phyloP scores from a whole-genome alignment of 805 yeast genomes.

The Candida pini region DNA sequence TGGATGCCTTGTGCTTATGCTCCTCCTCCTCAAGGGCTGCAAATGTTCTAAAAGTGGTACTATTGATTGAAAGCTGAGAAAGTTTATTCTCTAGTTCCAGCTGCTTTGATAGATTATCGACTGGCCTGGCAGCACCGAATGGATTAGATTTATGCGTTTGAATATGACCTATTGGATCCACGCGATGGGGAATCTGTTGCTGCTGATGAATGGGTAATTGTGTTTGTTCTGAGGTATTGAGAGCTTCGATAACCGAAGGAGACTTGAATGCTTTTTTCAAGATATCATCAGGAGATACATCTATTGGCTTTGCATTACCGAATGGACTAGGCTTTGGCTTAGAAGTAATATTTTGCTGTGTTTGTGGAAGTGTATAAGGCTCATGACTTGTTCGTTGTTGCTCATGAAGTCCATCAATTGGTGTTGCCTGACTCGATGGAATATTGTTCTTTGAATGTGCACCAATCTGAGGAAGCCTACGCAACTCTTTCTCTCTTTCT shows the following conservation, averaged over 20 bases:
- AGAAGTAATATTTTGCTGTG: background rate
- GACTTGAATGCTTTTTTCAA: conserved; percentile 6
- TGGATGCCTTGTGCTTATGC: conserved; percentile 1
- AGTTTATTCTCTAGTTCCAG: conserved; percentile 54
- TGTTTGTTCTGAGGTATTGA: conserved; percentile 22
- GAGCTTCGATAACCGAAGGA: background rate
- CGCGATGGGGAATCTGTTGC: conserved; percentile 2
- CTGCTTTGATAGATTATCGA: conserved; percentile 63
- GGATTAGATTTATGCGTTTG: conserved; percentile 50
- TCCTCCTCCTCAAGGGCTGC: conserved; percentile 16
- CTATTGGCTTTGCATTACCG: conserved; percentile 73
- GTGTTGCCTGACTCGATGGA: background rate
- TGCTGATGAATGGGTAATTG: conserved; percentile 2
- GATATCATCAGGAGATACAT: conserved; percentile 10
- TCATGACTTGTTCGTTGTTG: background rate
- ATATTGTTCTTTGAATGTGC: too few species aligned
- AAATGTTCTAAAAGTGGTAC: conserved; percentile 33
- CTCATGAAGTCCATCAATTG: background rate
- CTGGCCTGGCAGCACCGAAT: conserved; percentile 83
- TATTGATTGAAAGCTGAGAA: conserved; percentile 37
- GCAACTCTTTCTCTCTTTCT: too few species aligned
- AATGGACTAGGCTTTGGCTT: conserved; percentile 56
- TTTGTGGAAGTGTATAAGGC: background rate
- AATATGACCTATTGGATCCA: conserved; percentile 4
- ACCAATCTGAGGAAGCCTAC: too few species aligned